phyloP scores from a whole-genome alignment of 805 yeast genomes.

The Metahyphopichia silvanorum region DNA sequence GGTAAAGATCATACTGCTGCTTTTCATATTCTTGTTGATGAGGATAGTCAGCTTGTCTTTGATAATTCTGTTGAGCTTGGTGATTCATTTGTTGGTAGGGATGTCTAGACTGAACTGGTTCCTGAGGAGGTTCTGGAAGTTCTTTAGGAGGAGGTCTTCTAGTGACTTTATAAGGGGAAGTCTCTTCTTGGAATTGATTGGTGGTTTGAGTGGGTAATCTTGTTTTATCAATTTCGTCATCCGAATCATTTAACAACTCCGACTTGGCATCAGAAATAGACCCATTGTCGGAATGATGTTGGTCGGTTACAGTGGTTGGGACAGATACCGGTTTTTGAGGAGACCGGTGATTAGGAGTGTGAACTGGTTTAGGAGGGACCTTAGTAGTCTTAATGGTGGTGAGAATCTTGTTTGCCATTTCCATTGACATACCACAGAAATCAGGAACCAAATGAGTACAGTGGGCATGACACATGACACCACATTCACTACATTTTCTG shows the following conservation, averaged over 20 bases:
- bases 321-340: too few relatives aligned
- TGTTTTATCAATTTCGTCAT: constrained; percentile 19
- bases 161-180: constrained; percentile 17
- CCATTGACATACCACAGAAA: constrained; percentile 98
- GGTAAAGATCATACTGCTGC: constrained; percentile 15
- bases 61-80: constrained; percentile 9
- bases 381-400: constrained; percentile 75
- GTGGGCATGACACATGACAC: constrained; percentile 87
- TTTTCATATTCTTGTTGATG: constrained; percentile 6
- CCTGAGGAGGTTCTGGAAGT: constrained; percentile 6
- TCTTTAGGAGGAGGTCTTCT: constrained; percentile 18
- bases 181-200: constrained; percentile 22
- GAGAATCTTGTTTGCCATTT: constrained; percentile 86
- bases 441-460: constrained; percentile 97
- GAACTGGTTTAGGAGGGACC: constrained; percentile 15
- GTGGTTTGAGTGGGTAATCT: constrained; percentile 29
- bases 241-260: constrained; percentile 9
- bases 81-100: constrained; percentile 8
- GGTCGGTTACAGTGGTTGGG: too few relatives aligned
- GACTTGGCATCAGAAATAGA: constrained; percentile 7
- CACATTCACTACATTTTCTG: constrained; percentile 90
- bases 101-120: constrained; percentile 12
- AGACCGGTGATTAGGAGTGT: constrained; percentile 3
- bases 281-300: not conserved
- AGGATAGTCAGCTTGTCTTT: constrained; percentile 5